Percentiles rank a stretch among this genome's conserved stretches.
Evolutionary conservation across 371 early-diverging fungal genomes (phyloP).

Genomic region (Synchytrium microbalum): DNA sequence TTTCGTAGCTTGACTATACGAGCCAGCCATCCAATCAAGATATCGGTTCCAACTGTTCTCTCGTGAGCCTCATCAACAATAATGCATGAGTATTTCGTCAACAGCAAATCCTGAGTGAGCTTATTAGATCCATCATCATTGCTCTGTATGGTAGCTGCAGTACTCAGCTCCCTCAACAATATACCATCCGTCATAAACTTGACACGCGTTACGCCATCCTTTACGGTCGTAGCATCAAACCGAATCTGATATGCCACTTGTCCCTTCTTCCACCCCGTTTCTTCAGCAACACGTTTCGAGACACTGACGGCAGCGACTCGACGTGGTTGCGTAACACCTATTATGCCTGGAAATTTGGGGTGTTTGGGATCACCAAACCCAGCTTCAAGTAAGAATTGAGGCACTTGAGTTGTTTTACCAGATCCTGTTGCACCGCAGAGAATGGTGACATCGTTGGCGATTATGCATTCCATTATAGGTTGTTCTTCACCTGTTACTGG

Average conservation of each 20-base stretch:
- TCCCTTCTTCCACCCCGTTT: constrained; percentile 54
- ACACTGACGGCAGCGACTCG: constrained; percentile 99
- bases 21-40: constrained; percentile 89
- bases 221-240: constrained; percentile 88
- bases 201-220: constrained; percentile 69
- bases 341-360: constrained; percentile 65
- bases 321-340: constrained; percentile 98
- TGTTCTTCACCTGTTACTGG: constrained; percentile 95
- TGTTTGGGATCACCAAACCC: constrained; percentile 54
- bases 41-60: constrained; percentile 92
- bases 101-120: constrained; percentile 76
- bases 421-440: constrained; percentile 99
- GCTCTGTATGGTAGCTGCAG: constrained; percentile 24
- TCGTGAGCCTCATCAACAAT: constrained; percentile 99
- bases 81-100: constrained; percentile 83
- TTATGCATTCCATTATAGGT: constrained; percentile 90
- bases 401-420: constrained; percentile 98
- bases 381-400: constrained; percentile 94
- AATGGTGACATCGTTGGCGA: constrained; percentile 54
- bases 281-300: constrained; percentile 92
- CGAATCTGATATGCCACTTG: constrained; percentile 93
- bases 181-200: constrained; percentile 99
- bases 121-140: constrained; percentile 41
- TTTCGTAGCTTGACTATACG: constrained; percentile 38
- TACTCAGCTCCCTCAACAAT: constrained; percentile 78